These are phyloP conservation scores for Penicillium riverlandense DNA, from an alignment of 495 filamentous ascomycete genomes.

Conservation along the genomic window DNA sequence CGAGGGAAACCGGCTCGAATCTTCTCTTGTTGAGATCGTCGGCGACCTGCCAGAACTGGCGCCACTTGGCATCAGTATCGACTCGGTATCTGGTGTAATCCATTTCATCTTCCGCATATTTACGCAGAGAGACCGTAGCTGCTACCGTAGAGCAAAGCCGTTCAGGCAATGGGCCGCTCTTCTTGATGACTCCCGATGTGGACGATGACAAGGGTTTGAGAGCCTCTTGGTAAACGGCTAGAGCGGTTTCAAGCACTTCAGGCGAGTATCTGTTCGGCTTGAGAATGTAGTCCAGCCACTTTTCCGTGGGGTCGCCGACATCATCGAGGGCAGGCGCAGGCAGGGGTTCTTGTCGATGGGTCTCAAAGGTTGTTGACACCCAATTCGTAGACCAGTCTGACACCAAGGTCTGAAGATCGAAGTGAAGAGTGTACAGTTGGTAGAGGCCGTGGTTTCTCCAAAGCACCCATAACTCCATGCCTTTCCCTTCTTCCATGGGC, in stretches of 20 bases:
- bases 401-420: constrained; percentile 43
- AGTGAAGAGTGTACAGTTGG: constrained; percentile 59
- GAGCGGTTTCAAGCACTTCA: constrained; percentile 73
- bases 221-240: constrained; percentile 65
- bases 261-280: constrained; percentile 70
- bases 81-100: constrained; percentile 65
- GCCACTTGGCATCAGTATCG: constrained; percentile 78
- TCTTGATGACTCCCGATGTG: constrained; percentile 24
- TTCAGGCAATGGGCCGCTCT: constrained; percentile 51
- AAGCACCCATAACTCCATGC: constrained; percentile 71
- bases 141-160: constrained; percentile 64
- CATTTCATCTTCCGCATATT: constrained; percentile 53
- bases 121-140: constrained; percentile 52
- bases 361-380: constrained; percentile 63
- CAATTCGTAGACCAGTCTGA: constrained; percentile 62
- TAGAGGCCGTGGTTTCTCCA: constrained; percentile 81
- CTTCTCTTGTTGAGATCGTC: constrained; percentile 80
- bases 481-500: constrained; percentile 39
- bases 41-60: constrained; percentile 76
- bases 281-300: constrained; percentile 59
- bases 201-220: constrained; percentile 32
- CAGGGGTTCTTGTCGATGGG: constrained; percentile 42
- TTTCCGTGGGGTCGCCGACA: constrained; percentile 47
- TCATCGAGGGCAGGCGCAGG: constrained; percentile 53
- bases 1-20: constrained; percentile 68